phyloP scores from a whole-genome alignment of 2,329 filamentous ascomycete genomes.

The Cytospora mali region DNA sequence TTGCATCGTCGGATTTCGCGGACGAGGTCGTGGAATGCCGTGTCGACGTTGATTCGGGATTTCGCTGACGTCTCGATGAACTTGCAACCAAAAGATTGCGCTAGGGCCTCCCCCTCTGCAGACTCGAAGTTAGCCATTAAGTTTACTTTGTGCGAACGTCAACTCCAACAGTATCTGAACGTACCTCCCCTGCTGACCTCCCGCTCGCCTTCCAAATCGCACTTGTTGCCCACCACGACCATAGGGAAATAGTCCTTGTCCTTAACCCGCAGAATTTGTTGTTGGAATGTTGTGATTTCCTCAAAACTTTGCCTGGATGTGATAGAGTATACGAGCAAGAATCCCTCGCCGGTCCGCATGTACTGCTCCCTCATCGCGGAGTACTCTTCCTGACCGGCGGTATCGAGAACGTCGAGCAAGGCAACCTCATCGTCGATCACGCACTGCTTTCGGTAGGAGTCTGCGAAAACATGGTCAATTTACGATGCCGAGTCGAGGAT shows the following conservation, averaged over 20 bases:
- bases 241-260: slow-evolving; percentile 99
- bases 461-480: slow-evolving; percentile 50
- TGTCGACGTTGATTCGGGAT: slow-evolving; percentile 96
- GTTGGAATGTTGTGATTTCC: slow-evolving; percentile 97
- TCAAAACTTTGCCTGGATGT: slow-evolving; percentile 96
- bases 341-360: slow-evolving; percentile 98
- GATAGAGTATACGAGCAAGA: slow-evolving; percentile 97
- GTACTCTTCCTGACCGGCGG: slow-evolving; percentile 98
- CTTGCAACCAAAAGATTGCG: slow-evolving; percentile 88
- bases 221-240: slow-evolving; percentile 99
- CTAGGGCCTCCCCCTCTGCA: slow-evolving; percentile 86
- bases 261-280: slow-evolving; percentile 97
- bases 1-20: slow-evolving; percentile 98
- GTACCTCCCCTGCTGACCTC: slow-evolving; percentile 90
- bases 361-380: slow-evolving; percentile 99
- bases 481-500: slow-evolving; percentile 27
- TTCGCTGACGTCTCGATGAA: slow-evolving; percentile 99
- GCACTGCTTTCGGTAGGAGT: slow-evolving; percentile 99
- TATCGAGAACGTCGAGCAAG: slow-evolving; percentile 96
- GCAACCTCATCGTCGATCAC: slow-evolving; percentile 98
- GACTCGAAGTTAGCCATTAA: slow-evolving; percentile 20
- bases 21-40: slow-evolving; percentile 97
- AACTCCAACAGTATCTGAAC: slow-evolving; percentile 37
- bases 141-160: slow-evolving; percentile 9
- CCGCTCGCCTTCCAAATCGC: slow-evolving; percentile 91